Base-by-base conservation (phyloP, 2,329 filamentous ascomycete genomes). In the Pseudocercospora eumusae region DNA sequence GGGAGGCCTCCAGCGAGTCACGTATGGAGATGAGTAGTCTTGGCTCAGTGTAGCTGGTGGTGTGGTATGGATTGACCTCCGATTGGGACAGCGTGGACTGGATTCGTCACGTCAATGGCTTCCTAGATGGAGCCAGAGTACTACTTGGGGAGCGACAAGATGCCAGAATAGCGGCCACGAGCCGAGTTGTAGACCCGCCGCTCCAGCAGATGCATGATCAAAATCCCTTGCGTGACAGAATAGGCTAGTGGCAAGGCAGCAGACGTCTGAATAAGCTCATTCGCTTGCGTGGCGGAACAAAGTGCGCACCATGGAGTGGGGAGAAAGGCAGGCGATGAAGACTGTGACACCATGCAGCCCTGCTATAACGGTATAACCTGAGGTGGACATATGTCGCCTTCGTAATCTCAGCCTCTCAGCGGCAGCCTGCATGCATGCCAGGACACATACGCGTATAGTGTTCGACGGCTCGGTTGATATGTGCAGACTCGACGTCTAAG, bases 101-200 rank as follows among this genome's bases (percentile, higher is more conserved):
- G 15, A 6, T 9, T 10, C 15, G 15, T 21, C 23, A 52, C 15
- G 47, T 28, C 47, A 52, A 23, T 27, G 15, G 47, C 21, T 25
- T 25, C 47, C 13, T 13, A 25, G 21, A n/a, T 10, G 47, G 47
- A 28, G 23, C 13, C 47, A 13, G 11, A n/a, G 8, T 52, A 28
- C 23, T 31, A 28, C 23, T 52, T 52, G 9, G 10, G 47, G 47
- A 31, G n/a, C 15, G 47, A 52, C 23, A 25, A 28, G 47, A 13
- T 52, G 47, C 23, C 21, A 28, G 47, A 52, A 27, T 28, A 52
- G 47, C 47, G 47, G 31, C 25, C 25, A 52, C 21, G 47, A 52
- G 44, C 47, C 23, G 47, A 28, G 15, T 1, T 50, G 11, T 10
- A 27, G 23, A 6, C 4, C 13, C 15, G 25, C 11, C n/a, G 8